Conservation (phyloP, 1,284 basidiomycete genomes). For the Grifola frondosa region DNA sequence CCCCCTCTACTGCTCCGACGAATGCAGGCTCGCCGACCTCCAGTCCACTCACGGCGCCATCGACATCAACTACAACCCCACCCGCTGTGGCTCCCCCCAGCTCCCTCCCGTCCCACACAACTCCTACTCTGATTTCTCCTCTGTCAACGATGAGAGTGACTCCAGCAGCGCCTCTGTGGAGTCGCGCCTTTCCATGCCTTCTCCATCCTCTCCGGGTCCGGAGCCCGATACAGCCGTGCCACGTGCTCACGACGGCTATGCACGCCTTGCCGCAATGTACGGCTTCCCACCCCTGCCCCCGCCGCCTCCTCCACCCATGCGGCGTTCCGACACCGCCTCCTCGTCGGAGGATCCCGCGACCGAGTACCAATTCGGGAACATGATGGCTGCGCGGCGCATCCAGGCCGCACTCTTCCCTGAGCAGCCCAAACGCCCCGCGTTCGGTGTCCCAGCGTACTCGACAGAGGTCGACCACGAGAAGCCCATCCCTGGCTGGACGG, state of each 20-base stretch:
- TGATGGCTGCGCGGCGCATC: constrained; percentile 65
- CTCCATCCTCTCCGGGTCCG: too few species aligned
- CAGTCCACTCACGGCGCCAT: constrained; percentile 40
- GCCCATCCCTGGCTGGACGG: constrained; percentile 67
- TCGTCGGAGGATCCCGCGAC: constrained; percentile 26
- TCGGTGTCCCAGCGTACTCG: constrained; percentile 19
- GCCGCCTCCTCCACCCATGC: constrained; percentile 45
- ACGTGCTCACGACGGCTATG: constrained; percentile 37
- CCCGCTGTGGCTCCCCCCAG: constrained; percentile 38
- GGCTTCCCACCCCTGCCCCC: constrained; percentile 56
- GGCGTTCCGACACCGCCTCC: constrained; percentile 29
- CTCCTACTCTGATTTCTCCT: constrained; percentile 32
- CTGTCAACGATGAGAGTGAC: constrained; percentile 40
- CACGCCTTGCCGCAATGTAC: constrained; percentile 52
- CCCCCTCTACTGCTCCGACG: constrained; percentile 78
- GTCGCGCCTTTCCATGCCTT: constrained; percentile 33
- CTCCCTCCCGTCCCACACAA: constrained; percentile 42
- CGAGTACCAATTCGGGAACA: constrained; percentile 53
- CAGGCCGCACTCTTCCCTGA: constrained; percentile 46
- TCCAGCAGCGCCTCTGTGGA: constrained; percentile 39
- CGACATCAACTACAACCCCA: constrained; percentile 47
- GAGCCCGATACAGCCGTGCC: constrained; percentile 27
- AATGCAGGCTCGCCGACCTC: constrained; percentile 62
- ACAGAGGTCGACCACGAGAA: constrained; percentile 29
- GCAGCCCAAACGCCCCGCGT: constrained; percentile 33